Evolutionary conservation across 495 filamentous ascomycete species (phyloP), one percentile per base, ranked within the genome.

Genomic region (Hyphodiscus hymeniophilus): DNA sequence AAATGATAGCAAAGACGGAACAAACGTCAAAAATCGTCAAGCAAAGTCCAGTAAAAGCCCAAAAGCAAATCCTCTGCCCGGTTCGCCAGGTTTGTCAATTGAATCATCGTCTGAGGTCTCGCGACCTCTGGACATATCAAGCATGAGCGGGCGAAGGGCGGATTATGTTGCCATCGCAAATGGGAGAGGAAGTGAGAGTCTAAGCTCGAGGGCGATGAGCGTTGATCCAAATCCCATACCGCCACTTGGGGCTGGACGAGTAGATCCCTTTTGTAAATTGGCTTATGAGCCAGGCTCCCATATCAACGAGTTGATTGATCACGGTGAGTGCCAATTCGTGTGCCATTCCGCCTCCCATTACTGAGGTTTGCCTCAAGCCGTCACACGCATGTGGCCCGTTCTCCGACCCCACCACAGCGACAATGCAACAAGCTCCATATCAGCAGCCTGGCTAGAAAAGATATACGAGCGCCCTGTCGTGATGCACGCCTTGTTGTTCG

Each of bases 401-500:
- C 32, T 46, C 21, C 32, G 43, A 4, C 23, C 28, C 12, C 26
- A 15, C 20, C 22, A 17, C 30, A 2, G 3, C 16, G 11, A 45
- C 10, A 28, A 28, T 12, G 17, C 3, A 28, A 17, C 20, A n/a
- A 17, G 23, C 21, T 20, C 20, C 5, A 41, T 41, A 3, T 6
- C 43, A 12, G 20, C 43, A 2, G 42, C 12, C 10, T 45, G 42
- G 43, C 23, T 46, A 11, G 43, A 11, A 8, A 33, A 31, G 11
- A 23, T 16, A 18, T 33, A 34, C 33, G 23, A 31, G 2, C 34
- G 30, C 3, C 43, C 43, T 1, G 16, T 46, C 17, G 20, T 33
- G 11, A 46, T 46, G 43, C 43, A 46, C 16, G 23, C 43, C 15
- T 34, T 46, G 32, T 31, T 46, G 17, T 46, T 46, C n/a, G 43